Conservation (phyloP, 2,329 filamentous ascomycete genomes). For the Fusarium sp. region DNA sequence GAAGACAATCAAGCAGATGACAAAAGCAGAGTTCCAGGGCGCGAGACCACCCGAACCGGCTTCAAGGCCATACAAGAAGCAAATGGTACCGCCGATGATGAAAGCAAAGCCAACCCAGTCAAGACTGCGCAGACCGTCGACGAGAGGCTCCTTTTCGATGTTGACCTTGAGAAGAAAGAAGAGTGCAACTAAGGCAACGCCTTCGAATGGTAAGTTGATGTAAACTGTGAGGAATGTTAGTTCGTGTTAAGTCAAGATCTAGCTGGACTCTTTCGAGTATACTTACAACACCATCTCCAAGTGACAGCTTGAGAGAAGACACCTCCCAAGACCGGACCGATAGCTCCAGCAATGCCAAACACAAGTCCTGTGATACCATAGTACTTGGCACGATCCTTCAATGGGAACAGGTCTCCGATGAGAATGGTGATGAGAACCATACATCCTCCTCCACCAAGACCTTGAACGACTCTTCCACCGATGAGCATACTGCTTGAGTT, state of each 20-base stretch:
- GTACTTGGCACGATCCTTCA: slow-evolving; percentile 62
- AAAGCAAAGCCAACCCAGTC: slow-evolving; percentile 67
- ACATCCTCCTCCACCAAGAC: slow-evolving; percentile 40
- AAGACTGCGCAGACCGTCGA: slow-evolving; percentile 70
- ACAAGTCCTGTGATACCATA: slow-evolving; percentile 63
- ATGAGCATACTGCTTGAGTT: slow-evolving; percentile 60
- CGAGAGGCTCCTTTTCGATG: slow-evolving; percentile 72
- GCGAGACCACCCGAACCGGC: slow-evolving; percentile 77
- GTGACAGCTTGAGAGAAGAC: slow-evolving; percentile 70
- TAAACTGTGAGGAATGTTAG: slow-evolving; percentile 53
- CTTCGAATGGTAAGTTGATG: slow-evolving; percentile 67
- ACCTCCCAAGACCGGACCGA: slow-evolving; percentile 75
- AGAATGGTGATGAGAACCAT: slow-evolving; percentile 40
- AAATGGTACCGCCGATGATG: slow-evolving; percentile 83
- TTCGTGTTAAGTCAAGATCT: fast-evolving
- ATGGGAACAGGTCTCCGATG: slow-evolving; percentile 65
- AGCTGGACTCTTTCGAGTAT: fast-evolving
- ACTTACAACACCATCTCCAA: slow-evolving; percentile 72
- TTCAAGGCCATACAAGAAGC: slow-evolving; percentile 87
- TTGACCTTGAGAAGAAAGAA: slow-evolving; percentile 74
- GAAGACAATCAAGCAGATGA: slow-evolving; percentile 82
- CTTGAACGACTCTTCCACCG: slow-evolving; percentile 51
- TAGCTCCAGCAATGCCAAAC: slow-evolving; percentile 73
- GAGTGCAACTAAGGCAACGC: slow-evolving; percentile 58
- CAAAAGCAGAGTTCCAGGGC: slow-evolving; percentile 79